Conservation (phyloP, 495 filamentous ascomycete species). For the Aspergillus wentii region DNA sequence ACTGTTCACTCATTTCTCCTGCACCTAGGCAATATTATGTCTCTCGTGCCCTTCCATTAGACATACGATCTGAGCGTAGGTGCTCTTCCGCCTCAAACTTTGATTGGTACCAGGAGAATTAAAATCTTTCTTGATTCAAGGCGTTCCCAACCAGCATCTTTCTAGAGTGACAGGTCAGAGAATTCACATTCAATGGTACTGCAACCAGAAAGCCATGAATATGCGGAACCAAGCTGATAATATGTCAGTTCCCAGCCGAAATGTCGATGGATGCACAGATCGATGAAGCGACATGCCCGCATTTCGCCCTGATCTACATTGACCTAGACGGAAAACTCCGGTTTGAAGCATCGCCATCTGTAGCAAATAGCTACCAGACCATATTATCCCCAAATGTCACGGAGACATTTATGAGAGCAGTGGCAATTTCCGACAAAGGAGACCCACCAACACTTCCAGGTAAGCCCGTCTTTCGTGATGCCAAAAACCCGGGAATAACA, state of each 20-base stretch:
- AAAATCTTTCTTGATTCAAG: slow-evolving; percentile 4
- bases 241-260: slow-evolving; percentile 14
- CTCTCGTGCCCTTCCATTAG: slow-evolving; percentile 8
- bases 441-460: slow-evolving; percentile 6
- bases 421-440: slow-evolving; percentile 22
- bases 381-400: slow-evolving; percentile 33
- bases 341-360: slow-evolving; percentile 30
- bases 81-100: slow-evolving; percentile 1
- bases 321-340: slow-evolving; percentile 31
- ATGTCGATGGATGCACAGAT: slow-evolving; percentile 23
- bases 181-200: slow-evolving; percentile 5
- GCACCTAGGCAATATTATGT: slow-evolving; percentile 6
- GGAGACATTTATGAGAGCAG: slow-evolving; percentile 31
- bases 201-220: background rate
- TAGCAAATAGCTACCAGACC: slow-evolving; percentile 25
- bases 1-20: background rate
- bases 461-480: too few species aligned
- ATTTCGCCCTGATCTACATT: slow-evolving; percentile 38
- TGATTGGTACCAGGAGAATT: slow-evolving; percentile 11
- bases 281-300: slow-evolving; percentile 18
- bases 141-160: slow-evolving; percentile 3
- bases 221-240: slow-evolving; percentile 3
- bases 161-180: slow-evolving; percentile 5
- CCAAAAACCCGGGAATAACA: too few species aligned
- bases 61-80: slow-evolving; percentile 8